These are phyloP conservation scores for Excoecaria cochinchinensis DNA, from an alignment of 345 rosid genomes.

Conservation along the genomic window DNA sequence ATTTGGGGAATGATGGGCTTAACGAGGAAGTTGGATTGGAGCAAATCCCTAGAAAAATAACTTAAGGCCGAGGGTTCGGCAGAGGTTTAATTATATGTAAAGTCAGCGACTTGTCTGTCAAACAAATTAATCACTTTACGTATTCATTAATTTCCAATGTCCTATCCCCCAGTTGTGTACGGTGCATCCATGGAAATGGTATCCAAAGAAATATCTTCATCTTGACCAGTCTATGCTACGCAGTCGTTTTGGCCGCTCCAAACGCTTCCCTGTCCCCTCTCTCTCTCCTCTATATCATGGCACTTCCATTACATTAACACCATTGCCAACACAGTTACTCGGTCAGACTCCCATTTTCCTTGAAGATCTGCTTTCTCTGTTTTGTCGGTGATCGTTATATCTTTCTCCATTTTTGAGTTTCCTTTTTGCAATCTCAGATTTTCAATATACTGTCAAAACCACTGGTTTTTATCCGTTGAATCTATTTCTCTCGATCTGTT, in stretches of 20 bases:
- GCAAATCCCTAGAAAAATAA: neutral
- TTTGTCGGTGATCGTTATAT: slow-evolving; percentile 5
- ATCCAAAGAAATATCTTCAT: no score
- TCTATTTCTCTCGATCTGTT: neutral
- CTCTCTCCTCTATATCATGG: neutral
- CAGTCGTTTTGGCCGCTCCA: neutral
- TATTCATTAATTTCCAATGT: neutral
- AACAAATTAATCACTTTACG: neutral
- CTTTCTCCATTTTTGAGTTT: neutral
- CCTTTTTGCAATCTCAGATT: neutral
- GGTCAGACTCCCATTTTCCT: neutral
- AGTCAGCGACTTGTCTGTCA: neutral
- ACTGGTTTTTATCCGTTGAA: neutral
- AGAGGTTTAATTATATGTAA: neutral
- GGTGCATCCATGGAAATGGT: neutral
- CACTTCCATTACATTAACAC: neutral
- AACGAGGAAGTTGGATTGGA: no score
- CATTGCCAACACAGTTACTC: neutral
- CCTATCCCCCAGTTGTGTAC: neutral
- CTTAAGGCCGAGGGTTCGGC: neutral
- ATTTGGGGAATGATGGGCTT: no score
- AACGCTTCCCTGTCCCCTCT: neutral
- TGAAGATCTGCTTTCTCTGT: neutral
- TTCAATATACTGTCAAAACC: neutral
- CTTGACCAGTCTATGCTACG: neutral